Conservation (phyloP, 2,329 filamentous ascomycete genomes). For the Trichoderma afroharzianum region DNA sequence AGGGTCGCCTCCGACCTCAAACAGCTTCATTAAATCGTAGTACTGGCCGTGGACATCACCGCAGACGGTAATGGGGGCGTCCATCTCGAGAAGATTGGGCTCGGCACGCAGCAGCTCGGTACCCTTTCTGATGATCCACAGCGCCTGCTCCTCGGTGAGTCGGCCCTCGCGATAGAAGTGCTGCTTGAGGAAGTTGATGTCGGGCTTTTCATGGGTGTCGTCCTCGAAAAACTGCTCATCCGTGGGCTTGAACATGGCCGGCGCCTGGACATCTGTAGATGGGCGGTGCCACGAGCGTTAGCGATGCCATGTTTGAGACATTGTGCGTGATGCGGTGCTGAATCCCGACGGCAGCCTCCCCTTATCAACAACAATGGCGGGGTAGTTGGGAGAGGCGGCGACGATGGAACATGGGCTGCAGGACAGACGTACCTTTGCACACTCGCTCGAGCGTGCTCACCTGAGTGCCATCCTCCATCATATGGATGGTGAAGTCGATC, state of each 20-base stretch:
- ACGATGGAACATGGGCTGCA: not conserved
- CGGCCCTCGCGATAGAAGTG: constrained; percentile 98
- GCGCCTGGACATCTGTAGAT: constrained; percentile 88
- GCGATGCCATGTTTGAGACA: not conserved
- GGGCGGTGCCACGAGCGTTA: constrained; percentile 18
- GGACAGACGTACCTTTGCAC: constrained; percentile 78
- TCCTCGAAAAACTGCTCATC: constrained; percentile 94
- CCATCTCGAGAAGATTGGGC: constrained; percentile 97
- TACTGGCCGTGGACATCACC: constrained; percentile 99
- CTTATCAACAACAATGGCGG: constrained; percentile 15
- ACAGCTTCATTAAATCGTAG: constrained; percentile 99
- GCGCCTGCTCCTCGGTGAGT: constrained; percentile 91
- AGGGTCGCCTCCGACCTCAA: constrained; percentile 95
- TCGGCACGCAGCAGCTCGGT: constrained; percentile 84
- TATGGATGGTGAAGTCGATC: constrained; percentile 98
- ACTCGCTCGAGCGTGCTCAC: constrained; percentile 95
- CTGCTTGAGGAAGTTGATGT: constrained; percentile 92
- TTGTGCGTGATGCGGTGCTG: not conserved
- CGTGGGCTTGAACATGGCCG: constrained; percentile 86
- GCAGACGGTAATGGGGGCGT: constrained; percentile 97
- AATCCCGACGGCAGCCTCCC: not conserved
- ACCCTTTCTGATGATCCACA: constrained; percentile 89
- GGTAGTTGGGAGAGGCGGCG: constrained; percentile 8
- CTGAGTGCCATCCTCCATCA: constrained; percentile 94
- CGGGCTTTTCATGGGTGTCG: constrained; percentile 79